phyloP scores from a whole-genome alignment of 805 yeast species.

The Wickerhamiella lipophila region DNA sequence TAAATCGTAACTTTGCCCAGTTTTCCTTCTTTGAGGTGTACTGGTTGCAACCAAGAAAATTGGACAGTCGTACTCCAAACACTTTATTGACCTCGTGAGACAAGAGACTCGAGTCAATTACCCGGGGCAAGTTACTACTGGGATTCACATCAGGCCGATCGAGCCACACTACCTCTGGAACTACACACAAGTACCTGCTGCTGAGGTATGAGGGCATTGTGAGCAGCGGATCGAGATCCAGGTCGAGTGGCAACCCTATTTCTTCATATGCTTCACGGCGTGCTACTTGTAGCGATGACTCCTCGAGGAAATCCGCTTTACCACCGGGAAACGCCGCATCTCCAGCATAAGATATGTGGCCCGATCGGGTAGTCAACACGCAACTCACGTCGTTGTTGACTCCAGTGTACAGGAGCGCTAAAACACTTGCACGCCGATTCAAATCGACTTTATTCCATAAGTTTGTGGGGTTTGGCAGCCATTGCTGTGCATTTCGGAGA shows the following conservation, averaged over 20 bases:
- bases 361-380: constrained; percentile 64
- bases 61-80: constrained; percentile 22
- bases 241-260: constrained; percentile 51
- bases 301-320: constrained; percentile 52
- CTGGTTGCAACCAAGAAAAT: constrained; percentile 21
- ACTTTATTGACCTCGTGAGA: constrained; percentile 27
- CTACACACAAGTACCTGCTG: constrained; percentile 67
- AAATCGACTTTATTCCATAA: constrained; percentile 11
- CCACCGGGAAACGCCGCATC: constrained; percentile 94
- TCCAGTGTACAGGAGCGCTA: constrained; percentile 25
- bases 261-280: constrained; percentile 81
- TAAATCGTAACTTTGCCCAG: constrained; percentile 28
- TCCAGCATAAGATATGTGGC: constrained; percentile 66
- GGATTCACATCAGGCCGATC: constrained; percentile 1
- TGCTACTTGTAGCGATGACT: constrained; percentile 63
- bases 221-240: constrained; percentile 46
- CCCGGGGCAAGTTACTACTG: constrained; percentile 16
- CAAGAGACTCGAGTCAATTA: constrained; percentile 13
- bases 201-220: constrained; percentile 70
- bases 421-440: constrained; percentile 11
- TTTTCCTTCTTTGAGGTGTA: constrained; percentile 22
- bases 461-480: constrained; percentile 5
- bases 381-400: constrained; percentile 58
- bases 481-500: not conserved
- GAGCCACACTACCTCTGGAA: constrained; percentile 44